Conservation (phyloP, 2,329 filamentous ascomycete genomes). For the Aspergillus sp. region DNA sequence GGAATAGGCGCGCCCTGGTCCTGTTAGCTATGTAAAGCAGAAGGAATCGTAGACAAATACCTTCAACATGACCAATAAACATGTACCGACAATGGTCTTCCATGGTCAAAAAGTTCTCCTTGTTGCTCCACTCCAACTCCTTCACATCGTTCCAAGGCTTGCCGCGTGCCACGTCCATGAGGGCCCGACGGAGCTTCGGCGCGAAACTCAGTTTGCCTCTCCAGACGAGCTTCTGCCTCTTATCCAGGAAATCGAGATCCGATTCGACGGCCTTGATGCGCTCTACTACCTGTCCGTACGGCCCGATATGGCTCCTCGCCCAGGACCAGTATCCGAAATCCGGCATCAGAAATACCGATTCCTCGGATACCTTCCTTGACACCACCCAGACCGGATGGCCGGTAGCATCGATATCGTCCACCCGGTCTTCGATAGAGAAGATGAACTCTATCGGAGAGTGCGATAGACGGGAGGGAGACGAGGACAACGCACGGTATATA, state of each 20-base stretch:
- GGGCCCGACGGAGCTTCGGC: constrained; percentile 39
- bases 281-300: constrained; percentile 37
- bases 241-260: constrained; percentile 22
- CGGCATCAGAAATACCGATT: constrained; percentile 50
- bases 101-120: constrained; percentile 4
- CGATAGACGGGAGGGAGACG: too few species aligned
- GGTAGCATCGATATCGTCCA: constrained; percentile 41
- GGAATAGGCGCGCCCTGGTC: constrained; percentile 42
- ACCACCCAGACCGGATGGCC: constrained; percentile 45
- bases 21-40: not conserved
- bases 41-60: constrained; percentile 22
- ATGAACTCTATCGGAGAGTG: too few species aligned
- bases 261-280: constrained; percentile 26
- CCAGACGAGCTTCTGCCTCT: constrained; percentile 48
- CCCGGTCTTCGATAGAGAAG: constrained; percentile 43
- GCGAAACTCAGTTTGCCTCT: constrained; percentile 46
- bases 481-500: too few species aligned
- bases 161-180: constrained; percentile 39
- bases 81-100: constrained; percentile 8
- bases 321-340: constrained; percentile 55
- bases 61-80: constrained; percentile 49
- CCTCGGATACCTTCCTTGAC: constrained; percentile 36
- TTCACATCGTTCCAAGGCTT: constrained; percentile 1
- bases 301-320: constrained; percentile 41
- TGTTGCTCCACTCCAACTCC: constrained; percentile 5